Percentiles rank a stretch among this genome's conserved stretches.
Evolutionary conservation across 2,329 filamentous ascomycete genomes (phyloP).

Genomic region (Hymenoscyphus repandus): DNA sequence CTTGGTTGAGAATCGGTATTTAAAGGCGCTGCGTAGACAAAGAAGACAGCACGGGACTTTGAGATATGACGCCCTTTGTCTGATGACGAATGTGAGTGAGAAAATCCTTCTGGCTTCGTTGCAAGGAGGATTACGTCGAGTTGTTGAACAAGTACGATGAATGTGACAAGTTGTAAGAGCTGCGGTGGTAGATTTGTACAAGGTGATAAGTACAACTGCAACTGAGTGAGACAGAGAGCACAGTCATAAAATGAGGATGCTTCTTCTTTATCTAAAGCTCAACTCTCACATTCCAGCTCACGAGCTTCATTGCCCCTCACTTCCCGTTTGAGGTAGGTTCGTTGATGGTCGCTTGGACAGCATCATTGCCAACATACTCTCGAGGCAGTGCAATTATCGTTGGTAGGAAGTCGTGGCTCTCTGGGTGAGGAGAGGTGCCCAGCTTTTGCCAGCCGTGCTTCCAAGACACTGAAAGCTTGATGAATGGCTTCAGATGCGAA

Average conservation of each 20-base stretch:
- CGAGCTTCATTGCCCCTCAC: too few relatives aligned
- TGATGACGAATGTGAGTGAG: conserved; percentile 1
- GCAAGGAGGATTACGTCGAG: conserved; percentile 1
- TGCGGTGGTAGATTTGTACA: not conserved
- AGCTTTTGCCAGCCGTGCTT: not conserved
- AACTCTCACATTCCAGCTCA: not conserved
- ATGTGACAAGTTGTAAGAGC: not conserved
- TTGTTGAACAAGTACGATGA: conserved; percentile 3
- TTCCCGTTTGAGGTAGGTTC: too few relatives aligned
- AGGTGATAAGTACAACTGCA: not conserved
- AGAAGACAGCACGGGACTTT: not conserved
- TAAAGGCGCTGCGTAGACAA: not conserved
- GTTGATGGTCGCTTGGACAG: not conserved
- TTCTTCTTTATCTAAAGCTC: not conserved
- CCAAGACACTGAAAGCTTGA: not conserved
- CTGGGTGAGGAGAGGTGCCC: not conserved
- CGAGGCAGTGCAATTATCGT: conserved; percentile 1
- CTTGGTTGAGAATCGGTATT: not conserved
- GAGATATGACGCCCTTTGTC: not conserved
- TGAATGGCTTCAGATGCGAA: not conserved
- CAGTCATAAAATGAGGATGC: not conserved
- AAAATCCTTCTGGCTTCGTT: not conserved
- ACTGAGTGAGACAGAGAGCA: not conserved
- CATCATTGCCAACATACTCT: conserved; percentile 1
- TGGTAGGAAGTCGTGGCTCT: not conserved